phyloP scores from a whole-genome alignment of 371 early-diverging fungal species.

The Mortierella sp. region DNA sequence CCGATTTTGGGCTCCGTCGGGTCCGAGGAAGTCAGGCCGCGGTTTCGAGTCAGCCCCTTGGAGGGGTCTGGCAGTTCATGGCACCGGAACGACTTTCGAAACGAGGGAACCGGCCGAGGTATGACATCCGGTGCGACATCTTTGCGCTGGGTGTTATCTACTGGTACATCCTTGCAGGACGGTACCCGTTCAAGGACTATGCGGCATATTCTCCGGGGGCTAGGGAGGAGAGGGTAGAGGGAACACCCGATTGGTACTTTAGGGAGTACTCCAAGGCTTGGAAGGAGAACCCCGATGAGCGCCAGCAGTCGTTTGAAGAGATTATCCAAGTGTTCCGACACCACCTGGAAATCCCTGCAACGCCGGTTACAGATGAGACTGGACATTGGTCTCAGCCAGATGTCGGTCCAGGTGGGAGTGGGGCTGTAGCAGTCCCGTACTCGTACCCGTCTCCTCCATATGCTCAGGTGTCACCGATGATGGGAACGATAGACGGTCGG shows the following conservation, averaged over 20 bases:
- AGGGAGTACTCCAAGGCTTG: constrained; percentile 41
- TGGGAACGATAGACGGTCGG: background rate
- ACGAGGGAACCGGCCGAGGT: constrained; percentile 14
- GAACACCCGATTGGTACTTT: constrained; percentile 43
- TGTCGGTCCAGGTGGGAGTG: background rate
- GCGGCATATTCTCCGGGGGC: constrained; percentile 14
- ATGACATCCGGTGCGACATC: constrained; percentile 43
- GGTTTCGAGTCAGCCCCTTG: constrained; percentile 20
- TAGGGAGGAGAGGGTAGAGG: constrained; percentile 31
- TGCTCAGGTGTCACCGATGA: background rate
- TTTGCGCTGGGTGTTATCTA: constrained; percentile 50
- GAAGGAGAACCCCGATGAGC: constrained; percentile 28
- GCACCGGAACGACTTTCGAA: constrained; percentile 18
- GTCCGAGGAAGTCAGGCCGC: background rate
- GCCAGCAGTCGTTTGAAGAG: constrained; percentile 37
- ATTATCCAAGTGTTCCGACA: constrained; percentile 30
- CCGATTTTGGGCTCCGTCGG: constrained; percentile 23
- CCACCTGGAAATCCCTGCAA: constrained; percentile 13
- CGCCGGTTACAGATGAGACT: background rate
- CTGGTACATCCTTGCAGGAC: constrained; percentile 46
- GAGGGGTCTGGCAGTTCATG: constrained; percentile 31
- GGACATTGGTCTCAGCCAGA: background rate
- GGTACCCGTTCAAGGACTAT: constrained; percentile 37
- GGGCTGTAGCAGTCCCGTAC: background rate
- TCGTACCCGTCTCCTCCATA: background rate